Percentiles rank a stretch among this genome's conserved stretches.
Conservation (phyloP, 2,329 filamentous ascomycete species). For the Paecilomyces variotii region DNA sequence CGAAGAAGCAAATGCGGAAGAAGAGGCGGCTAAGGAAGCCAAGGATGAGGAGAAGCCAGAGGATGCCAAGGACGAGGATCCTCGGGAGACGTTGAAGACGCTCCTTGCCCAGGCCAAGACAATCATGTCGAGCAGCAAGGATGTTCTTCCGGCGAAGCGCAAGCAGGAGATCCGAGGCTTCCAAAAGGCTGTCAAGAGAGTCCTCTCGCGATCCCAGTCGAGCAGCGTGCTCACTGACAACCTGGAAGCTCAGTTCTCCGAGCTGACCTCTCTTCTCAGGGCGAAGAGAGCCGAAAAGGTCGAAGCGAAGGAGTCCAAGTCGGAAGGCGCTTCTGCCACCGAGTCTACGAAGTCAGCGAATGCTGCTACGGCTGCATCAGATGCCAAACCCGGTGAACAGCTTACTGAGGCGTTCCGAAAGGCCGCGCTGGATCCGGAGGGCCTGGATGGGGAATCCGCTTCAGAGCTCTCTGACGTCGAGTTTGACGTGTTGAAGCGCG, state of each 20-base stretch:
- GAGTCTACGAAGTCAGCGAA: conserved; percentile 3
- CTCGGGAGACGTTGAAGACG: conserved; percentile 43
- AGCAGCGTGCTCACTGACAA: conserved; percentile 37
- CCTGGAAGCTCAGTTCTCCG: conserved; percentile 48
- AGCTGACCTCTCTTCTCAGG: conserved; percentile 42
- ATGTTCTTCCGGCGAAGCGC: conserved; percentile 56
- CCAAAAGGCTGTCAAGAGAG: conserved; percentile 54
- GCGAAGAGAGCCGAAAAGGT: conserved; percentile 28
- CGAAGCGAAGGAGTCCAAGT: conserved; percentile 11
- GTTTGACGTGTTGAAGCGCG: conserved; percentile 41
- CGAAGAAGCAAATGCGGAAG: conserved; percentile 18
- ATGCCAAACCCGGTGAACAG: conserved; percentile 14
- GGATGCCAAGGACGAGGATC: conserved; percentile 28
- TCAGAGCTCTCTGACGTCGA: conserved; percentile 42
- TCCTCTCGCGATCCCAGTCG: conserved; percentile 49
- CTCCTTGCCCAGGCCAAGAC: conserved; percentile 52
- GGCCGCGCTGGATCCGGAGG: conserved; percentile 20
- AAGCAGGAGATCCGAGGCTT: conserved; percentile 72
- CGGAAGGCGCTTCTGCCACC: background rate
- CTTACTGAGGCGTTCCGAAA: conserved; percentile 28
- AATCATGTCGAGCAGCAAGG: conserved; percentile 48
- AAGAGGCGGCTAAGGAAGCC: conserved; percentile 16
- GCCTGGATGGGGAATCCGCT: conserved; percentile 29
- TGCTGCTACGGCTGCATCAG: conserved; percentile 9
- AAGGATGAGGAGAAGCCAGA: conserved; percentile 21